A percentile compares a stretch with the other conserved stretches of the same genome.
phyloP scores from a whole-genome alignment of 495 filamentous ascomycete species.

The Neurospora terricola region DNA sequence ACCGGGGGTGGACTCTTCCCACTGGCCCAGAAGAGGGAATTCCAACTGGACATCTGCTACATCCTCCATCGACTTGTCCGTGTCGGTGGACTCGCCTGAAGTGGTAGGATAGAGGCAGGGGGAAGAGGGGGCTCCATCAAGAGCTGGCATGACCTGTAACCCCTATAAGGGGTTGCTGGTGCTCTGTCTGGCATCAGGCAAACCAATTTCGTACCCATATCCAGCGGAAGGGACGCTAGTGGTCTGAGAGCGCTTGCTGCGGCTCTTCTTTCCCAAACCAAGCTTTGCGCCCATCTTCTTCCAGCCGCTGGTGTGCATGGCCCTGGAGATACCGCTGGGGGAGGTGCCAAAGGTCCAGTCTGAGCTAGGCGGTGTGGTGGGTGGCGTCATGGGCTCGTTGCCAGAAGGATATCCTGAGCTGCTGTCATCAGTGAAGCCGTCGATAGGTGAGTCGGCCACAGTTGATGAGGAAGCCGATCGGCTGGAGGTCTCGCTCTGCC shows the following conservation, averaged over 20 bases:
- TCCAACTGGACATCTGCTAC: slow-evolving; percentile 8
- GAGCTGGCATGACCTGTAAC: slow-evolving; percentile 44
- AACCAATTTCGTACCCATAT: slow-evolving; percentile 13
- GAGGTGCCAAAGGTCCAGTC: slow-evolving; percentile 44
- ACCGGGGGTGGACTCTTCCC: slow-evolving; percentile 41
- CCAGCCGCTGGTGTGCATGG: slow-evolving; percentile 52
- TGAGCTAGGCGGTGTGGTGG: slow-evolving; percentile 68
- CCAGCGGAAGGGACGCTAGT: slow-evolving; percentile 25
- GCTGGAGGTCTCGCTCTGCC: slow-evolving; percentile 19
- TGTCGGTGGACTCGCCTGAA: slow-evolving; percentile 8
- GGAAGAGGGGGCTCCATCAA: slow-evolving; percentile 22
- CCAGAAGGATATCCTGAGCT: slow-evolving; percentile 40
- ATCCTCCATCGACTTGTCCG: slow-evolving; percentile 5
- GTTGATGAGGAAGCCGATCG: slow-evolving; percentile 31
- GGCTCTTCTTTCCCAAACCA: slow-evolving; percentile 53
- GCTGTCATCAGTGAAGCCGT: slow-evolving; percentile 39
- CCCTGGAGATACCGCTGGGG: slow-evolving; percentile 40
- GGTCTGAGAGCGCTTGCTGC: slow-evolving; percentile 29
- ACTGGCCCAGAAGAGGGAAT: slow-evolving; percentile 11
- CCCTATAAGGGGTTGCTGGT: slow-evolving; percentile 38
- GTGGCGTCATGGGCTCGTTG: slow-evolving; percentile 76
- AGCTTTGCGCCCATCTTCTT: slow-evolving; percentile 78
- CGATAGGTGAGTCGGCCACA: slow-evolving; percentile 25
- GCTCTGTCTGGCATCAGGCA: slow-evolving; percentile 21
- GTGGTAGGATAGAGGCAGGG: slow-evolving; percentile 8